Evolutionary conservation across 345 rosid species (phyloP), one percentile per base, ranked within the genome.

Genomic region (Euphorbia tirucalli): DNA sequence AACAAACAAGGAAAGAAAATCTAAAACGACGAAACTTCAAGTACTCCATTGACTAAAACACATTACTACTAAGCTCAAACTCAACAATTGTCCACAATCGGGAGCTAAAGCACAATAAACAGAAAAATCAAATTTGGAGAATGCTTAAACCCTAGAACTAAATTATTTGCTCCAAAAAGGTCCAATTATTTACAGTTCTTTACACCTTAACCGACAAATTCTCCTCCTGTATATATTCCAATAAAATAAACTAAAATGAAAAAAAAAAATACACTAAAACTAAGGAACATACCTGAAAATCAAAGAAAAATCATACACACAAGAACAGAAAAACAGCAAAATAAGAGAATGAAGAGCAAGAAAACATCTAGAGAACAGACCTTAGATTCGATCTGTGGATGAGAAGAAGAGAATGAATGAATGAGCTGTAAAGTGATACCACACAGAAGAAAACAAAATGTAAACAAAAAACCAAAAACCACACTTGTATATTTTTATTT

Each of bases 341-440:
- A 62, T 59, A 57, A 71, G 74, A 73, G 69, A 69, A 69, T 68
- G 11, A 19, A 60, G 31, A 48, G 19, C 35, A n/a, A 68, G 69
- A 56, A 50, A 58, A 65, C 44, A 37, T 15, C 68, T 16, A 82
- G 30, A 58, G 11, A 44, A 68, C 72, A 61, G 61, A 66, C 77
- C 76, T 77, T 70, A 4, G 77, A 80, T 77, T 81, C 82, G 87
- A 85, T 83, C 89, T 81, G 82, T 32, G 80, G 77, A 55, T 81
- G 82, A 25, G 80, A 78, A 49, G 80, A 72, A 71, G 75, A 78
- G 75, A 78, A 81, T 72, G 86, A 61, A 79, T 75, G 58, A 21
- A 61, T 72, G 82, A 85, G 88, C 82, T 85, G 85, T 83, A 80
- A 80, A 85, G 84, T 25, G 69, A 16, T 2, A 64, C 65, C 72